Conservation (phyloP, 257 asterid species). For the Primulina eburnea region DNA sequence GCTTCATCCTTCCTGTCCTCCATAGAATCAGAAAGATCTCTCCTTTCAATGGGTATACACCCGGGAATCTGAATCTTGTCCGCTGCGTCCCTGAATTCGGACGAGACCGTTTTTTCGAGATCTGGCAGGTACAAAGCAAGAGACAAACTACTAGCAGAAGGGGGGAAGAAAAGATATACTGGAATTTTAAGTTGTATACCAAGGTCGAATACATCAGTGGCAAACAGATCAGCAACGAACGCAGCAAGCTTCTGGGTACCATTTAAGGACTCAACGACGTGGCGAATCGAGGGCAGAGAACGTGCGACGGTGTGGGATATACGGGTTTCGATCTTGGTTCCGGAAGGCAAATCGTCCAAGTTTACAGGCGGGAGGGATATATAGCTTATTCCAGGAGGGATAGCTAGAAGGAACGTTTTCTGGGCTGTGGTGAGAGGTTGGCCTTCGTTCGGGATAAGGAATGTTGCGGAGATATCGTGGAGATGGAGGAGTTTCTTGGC, state of each 20-base stretch:
- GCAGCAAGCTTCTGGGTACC: constrained; percentile 30
- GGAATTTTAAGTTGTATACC: constrained; percentile 44
- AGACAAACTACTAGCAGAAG: constrained; percentile 50
- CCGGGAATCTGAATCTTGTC: constrained; percentile 63
- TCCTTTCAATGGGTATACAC: constrained; percentile 41
- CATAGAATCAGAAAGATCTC: constrained; percentile 43
- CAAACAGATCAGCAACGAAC: constrained; percentile 57
- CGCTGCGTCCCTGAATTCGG: constrained; percentile 45
- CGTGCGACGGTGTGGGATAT: constrained; percentile 42
- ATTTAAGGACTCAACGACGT: constrained; percentile 25
- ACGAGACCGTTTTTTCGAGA: constrained; percentile 39
- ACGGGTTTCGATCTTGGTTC: constrained; percentile 41
- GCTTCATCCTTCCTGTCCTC: constrained; percentile 56
- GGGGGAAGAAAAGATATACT: constrained; percentile 46
- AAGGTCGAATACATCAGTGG: constrained; percentile 54
- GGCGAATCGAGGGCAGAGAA: constrained; percentile 47
- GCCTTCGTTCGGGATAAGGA: constrained; percentile 45
- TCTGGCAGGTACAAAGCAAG: constrained; percentile 39
- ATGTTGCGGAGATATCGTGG: constrained; percentile 25
- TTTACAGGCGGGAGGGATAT: constrained; percentile 47
- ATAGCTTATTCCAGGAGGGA: constrained; percentile 35
- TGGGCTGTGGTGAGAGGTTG: constrained; percentile 29
- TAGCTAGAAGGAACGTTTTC: constrained; percentile 31
- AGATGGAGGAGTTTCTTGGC: background rate
- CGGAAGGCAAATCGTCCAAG: constrained; percentile 37